Evolutionary conservation across 441 rosid genomes (phyloP).

Genomic region (Erodium trifolium): DNA sequence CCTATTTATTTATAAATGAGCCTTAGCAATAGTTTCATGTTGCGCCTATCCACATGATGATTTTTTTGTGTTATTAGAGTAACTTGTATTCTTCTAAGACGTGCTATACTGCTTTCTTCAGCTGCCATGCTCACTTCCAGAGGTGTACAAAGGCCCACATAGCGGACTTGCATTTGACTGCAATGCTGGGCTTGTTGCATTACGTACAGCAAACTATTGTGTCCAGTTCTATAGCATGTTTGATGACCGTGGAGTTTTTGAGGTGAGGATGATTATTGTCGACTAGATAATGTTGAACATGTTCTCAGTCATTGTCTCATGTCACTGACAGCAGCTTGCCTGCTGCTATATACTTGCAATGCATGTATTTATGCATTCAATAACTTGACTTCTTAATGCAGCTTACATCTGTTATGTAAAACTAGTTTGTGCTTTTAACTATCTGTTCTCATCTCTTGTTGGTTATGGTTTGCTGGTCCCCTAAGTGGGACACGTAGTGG

Average conservation of each 20-base stretch:
- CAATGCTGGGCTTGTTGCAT: slow-evolving; percentile 65
- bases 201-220: slow-evolving; percentile 68
- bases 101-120: slow-evolving; percentile 32
- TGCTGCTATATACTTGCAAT: slow-evolving; percentile 1
- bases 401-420: background rate
- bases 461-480: slow-evolving; percentile 9
- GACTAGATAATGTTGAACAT: background rate
- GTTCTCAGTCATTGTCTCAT: slow-evolving; percentile 1
- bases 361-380: background rate
- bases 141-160: slow-evolving; percentile 34
- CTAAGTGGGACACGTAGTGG: background rate
- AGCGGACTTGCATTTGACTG: slow-evolving; percentile 60
- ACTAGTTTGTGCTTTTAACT: background rate
- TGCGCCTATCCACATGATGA: background rate
- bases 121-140: slow-evolving; percentile 68
- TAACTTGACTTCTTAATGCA: background rate
- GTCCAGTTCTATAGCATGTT: slow-evolving; percentile 81
- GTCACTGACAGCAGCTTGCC: background rate
- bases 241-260: slow-evolving; percentile 69
- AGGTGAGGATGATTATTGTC: slow-evolving; percentile 40
- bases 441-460: background rate
- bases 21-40: background rate
- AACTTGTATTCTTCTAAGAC: slow-evolving; percentile 7
- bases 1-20: background rate
- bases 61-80: slow-evolving; percentile 1